phyloP scores from a whole-genome alignment of 1,284 basidiomycete genomes.

The Gymnopus androsaceus region DNA sequence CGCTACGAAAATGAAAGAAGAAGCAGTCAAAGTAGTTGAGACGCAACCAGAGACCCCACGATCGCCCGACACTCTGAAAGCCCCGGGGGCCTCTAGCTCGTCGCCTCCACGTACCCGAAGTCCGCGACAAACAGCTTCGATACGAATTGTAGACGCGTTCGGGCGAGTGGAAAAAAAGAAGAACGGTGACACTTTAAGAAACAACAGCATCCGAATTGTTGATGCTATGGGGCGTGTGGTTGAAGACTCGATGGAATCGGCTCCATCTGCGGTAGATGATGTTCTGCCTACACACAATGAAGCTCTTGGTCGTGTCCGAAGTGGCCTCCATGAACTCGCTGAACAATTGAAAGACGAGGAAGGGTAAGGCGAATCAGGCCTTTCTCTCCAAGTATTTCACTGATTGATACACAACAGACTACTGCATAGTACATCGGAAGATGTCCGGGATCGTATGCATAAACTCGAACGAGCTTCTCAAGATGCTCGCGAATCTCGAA shows the following conservation, averaged over 20 bases:
- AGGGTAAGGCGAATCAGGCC: conserved; percentile 37
- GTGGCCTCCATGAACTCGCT: conserved; percentile 56
- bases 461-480: conserved; percentile 58
- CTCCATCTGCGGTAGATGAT: conserved; percentile 27
- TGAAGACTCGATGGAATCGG: conserved; percentile 26
- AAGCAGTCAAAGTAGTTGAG: not conserved
- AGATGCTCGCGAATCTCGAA: conserved; percentile 49
- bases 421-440: conserved; percentile 24
- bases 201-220: conserved; percentile 56
- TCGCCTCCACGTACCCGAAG: conserved; percentile 31
- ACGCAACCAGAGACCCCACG: not conserved
- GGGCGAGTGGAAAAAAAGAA: conserved; percentile 36
- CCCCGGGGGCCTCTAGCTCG: not conserved
- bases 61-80: not conserved
- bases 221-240: conserved; percentile 70
- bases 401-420: not conserved
- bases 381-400: conserved; percentile 4
- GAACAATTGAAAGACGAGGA: conserved; percentile 57
- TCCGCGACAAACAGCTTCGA: conserved; percentile 46
- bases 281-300: conserved; percentile 46
- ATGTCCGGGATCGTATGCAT: conserved; percentile 46
- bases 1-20: not conserved
- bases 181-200: conserved; percentile 1
- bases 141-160: conserved; percentile 63
- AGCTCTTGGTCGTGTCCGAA: conserved; percentile 55